Base-by-base conservation (phyloP, 106 monocot genomes). In the Dioscorea alata region DNA sequence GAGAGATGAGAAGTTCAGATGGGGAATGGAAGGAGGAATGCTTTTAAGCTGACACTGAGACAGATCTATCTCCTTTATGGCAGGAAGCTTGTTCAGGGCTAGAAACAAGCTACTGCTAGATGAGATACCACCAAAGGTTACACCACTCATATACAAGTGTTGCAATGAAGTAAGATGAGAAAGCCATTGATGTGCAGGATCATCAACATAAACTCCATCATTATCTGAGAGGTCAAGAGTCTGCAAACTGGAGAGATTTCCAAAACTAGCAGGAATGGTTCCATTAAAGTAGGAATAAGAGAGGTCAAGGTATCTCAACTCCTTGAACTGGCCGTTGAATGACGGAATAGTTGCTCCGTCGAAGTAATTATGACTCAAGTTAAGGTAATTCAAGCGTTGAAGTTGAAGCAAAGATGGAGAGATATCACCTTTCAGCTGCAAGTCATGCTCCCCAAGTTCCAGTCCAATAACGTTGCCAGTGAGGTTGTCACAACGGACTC, bases 401-500 rank as follows among this genome's bases (percentile, higher is more conserved):
- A 79, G 23, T 24, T 4, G 4, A 12, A 51, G 5, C 13, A 63
- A 17, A 17, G 48, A 71, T 54, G 60, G 21, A 20, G 28, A 22
- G 17, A 62, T 67, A 59, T 67, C 67, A 75, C 74, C 31, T 17
- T 51, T n/a, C 65, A 59, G 22, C 4, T 0, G 20, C 16, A 17
- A 49, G 33, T 48, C 0, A 2, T 13, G 49, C 28, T 68, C 60
- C 1, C 18, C 33, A 8, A 85, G 78, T n/a, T 85, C 52, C 49
- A 85, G 74, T n/a, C 7, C 19, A 19, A 79, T 12, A 54, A 86
- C 72, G 25, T 82, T 74, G 1, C 74, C 75, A 0, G 79, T 82
- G 4, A 0, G 21, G 28, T 69, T 73, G 68, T 66, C 28, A 69
- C 86, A 86, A 2, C 18, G 6, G 8, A 86, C 57, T 19, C 82